A percentile compares a stretch with the other conserved stretches of the same genome.
These are phyloP conservation scores for Elongisporangium prolatum DNA, from an alignment of 352 stramenopile species.

Conservation along the genomic window DNA sequence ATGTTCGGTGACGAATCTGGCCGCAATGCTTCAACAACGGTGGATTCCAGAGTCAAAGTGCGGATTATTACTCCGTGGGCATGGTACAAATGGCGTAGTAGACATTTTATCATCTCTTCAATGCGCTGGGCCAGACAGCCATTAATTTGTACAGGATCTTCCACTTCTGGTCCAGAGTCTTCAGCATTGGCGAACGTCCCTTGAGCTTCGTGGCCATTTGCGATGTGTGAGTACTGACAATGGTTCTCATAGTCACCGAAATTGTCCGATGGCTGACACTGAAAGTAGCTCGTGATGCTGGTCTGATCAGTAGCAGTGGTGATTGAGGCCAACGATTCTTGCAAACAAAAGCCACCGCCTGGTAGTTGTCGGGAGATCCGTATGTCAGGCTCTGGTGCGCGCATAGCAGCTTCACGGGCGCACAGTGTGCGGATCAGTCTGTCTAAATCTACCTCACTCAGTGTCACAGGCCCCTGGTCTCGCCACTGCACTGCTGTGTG, in stretches of 20 bases:
- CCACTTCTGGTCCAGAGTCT: background rate
- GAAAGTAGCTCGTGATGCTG: background rate
- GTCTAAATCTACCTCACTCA: constrained; percentile 22
- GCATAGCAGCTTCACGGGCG: constrained; percentile 23
- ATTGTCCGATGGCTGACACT: background rate
- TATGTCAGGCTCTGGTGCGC: constrained; percentile 11
- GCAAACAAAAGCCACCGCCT: constrained; percentile 22
- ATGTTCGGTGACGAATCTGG: background rate
- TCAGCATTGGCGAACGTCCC: background rate
- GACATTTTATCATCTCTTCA: background rate
- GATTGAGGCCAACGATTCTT: constrained; percentile 10
- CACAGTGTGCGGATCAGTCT: constrained; percentile 19
- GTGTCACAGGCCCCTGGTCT: constrained; percentile 2
- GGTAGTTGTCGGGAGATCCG: constrained; percentile 10
- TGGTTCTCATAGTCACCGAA: background rate
- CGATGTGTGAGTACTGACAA: background rate
- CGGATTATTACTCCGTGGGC: background rate
- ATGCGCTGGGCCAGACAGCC: constrained; percentile 4
- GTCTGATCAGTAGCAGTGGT: background rate
- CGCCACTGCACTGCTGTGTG: constrained; percentile 11
- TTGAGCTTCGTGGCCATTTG: background rate
- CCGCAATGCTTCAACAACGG: background rate
- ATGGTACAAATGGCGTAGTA: background rate
- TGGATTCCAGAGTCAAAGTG: constrained; percentile 1
- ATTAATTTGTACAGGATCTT: background rate